These are phyloP conservation scores for Rhynchosporium secalis DNA, from an alignment of 2,329 filamentous ascomycete genomes.

Conservation along the genomic window DNA sequence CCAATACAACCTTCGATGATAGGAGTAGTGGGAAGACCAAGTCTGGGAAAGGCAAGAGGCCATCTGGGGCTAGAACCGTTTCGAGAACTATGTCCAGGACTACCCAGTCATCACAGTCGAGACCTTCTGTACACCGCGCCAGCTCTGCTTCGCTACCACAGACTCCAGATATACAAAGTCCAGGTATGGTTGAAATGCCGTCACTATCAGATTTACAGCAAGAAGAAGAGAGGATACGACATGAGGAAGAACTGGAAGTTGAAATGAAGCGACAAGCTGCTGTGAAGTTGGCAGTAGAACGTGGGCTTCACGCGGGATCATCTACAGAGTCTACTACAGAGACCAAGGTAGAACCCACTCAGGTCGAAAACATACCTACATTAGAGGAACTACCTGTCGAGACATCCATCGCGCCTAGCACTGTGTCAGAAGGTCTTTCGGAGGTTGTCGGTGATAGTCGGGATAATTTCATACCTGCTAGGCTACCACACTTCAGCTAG, in stretches of 20 bases:
- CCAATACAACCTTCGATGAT: conserved; percentile 60
- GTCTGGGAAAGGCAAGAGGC: conserved; percentile 60
- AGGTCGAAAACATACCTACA: conserved; percentile 17
- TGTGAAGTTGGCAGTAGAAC: conserved; percentile 50
- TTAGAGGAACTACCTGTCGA: conserved; percentile 8
- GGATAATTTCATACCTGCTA: conserved; percentile 56
- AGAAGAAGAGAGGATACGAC: conserved; percentile 50
- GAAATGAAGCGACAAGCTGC: conserved; percentile 55
- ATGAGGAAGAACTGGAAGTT: conserved; percentile 55
- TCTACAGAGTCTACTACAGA: conserved; percentile 40
- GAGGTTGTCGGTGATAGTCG: conserved; percentile 27
- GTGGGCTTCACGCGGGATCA: conserved; percentile 44
- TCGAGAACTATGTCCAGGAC: conserved; percentile 59
- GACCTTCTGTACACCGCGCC: conserved; percentile 25
- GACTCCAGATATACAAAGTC: conserved; percentile 36
- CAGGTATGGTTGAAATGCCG: conserved; percentile 44
- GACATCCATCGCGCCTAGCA: neutral
- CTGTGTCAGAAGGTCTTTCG: neutral
- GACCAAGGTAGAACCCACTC: conserved; percentile 25
- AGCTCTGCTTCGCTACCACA: conserved; percentile 39
- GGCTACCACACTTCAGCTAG: conserved; percentile 55
- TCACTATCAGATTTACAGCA: conserved; percentile 53
- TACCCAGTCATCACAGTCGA: conserved; percentile 34
- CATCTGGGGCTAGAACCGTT: conserved; percentile 47
- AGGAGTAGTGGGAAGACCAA: conserved; percentile 65